Evolutionary conservation across 1,139 yeast species (phyloP).

Genomic region (Geotrichum bryndzae): DNA sequence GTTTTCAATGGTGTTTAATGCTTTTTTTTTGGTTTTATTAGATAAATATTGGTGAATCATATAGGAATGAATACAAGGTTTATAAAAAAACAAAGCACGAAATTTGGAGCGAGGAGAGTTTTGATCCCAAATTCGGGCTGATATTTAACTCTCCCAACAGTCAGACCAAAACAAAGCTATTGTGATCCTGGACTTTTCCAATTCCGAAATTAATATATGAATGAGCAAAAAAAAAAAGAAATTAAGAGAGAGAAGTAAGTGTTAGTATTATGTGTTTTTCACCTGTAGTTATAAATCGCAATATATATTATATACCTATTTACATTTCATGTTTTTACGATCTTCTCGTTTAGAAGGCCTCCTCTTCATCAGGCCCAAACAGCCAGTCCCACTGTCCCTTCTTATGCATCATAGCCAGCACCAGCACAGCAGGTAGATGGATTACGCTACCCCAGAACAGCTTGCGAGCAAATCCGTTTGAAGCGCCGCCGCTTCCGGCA

Average conservation of each 20-base stretch:
- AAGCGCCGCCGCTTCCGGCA: slow-evolving; percentile 27
- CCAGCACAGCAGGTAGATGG: slow-evolving; percentile 85
- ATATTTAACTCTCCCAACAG: too few relatives aligned
- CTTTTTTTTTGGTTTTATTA: neutral
- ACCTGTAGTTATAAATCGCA: neutral
- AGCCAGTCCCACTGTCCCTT: slow-evolving; percentile 92
- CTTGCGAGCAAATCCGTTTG: slow-evolving; percentile 68
- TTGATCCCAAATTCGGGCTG: too few relatives aligned
- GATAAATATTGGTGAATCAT: neutral
- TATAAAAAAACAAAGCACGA: too few relatives aligned
- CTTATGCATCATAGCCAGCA: slow-evolving; percentile 90
- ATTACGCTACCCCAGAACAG: slow-evolving; percentile 93
- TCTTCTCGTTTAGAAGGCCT: slow-evolving; percentile 2
- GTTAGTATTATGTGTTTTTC: neutral
- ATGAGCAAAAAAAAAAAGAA: neutral
- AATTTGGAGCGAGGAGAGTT: too few relatives aligned
- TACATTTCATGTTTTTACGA: neutral
- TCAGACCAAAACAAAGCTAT: too few relatives aligned
- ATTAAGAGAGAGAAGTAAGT: neutral
- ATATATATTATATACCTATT: neutral
- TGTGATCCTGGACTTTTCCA: too few relatives aligned
- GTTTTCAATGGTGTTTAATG: neutral
- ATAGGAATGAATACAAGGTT: too few relatives aligned
- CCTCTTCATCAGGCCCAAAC: slow-evolving; percentile 22
- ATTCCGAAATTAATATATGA: neutral